A percentile compares a stretch with the other conserved stretches of the same genome.
phyloP scores from a whole-genome alignment of 352 stramenopile species.

The Phytopythium mirpurense region DNA sequence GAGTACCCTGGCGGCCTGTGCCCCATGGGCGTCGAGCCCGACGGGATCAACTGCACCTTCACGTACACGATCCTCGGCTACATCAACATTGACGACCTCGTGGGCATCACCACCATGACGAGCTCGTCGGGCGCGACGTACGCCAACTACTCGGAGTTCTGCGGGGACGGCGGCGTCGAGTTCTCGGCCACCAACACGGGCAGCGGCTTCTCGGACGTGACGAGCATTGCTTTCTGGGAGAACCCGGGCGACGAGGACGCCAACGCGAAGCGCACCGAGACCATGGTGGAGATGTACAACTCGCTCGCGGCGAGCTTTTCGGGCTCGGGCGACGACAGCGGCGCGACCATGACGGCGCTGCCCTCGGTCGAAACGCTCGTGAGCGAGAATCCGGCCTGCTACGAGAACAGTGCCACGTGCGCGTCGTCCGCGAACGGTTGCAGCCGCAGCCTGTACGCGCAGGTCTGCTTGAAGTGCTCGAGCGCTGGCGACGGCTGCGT shows the following conservation, averaged over 20 bases:
- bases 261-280: conserved; percentile 33
- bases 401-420: conserved; percentile 55
- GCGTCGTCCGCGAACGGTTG: conserved; percentile 38
- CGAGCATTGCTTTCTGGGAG: conserved; percentile 56
- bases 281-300: conserved; percentile 62
- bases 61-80: conserved; percentile 57
- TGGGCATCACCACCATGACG: conserved; percentile 48
- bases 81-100: conserved; percentile 52
- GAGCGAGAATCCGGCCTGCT: conserved; percentile 55
- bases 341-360: conserved; percentile 40
- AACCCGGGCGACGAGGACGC: conserved; percentile 33
- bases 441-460: conserved; percentile 47
- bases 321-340: conserved; percentile 20
- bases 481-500: conserved; percentile 23
- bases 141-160: conserved; percentile 41
- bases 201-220: conserved; percentile 30
- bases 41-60: conserved; percentile 51
- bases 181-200: conserved; percentile 41
- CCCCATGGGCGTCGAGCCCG: conserved; percentile 28
- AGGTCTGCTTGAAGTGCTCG: conserved; percentile 58
- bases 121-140: conserved; percentile 16
- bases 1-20: conserved; percentile 40
- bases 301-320: conserved; percentile 18
- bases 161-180: conserved; percentile 35
- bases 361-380: conserved; percentile 34